Conservation (phyloP, 352 stramenopile genomes). For the Globisporangium canariense region DNA sequence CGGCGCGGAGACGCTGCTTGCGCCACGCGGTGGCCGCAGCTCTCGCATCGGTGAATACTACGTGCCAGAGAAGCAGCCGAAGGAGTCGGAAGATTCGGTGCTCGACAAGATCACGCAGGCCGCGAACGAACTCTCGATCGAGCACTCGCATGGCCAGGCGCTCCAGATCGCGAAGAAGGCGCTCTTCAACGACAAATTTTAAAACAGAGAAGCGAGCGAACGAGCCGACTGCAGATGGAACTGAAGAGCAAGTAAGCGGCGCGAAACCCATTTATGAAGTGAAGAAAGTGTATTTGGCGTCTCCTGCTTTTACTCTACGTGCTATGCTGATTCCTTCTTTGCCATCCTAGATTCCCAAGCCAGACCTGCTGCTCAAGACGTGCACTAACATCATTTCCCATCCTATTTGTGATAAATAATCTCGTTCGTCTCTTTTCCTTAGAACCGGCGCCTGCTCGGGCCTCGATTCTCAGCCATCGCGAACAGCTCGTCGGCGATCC, state of each 20-base stretch:
- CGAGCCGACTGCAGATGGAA: background rate
- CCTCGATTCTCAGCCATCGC: constrained; percentile 68
- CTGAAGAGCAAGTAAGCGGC: background rate
- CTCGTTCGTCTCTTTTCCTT: constrained; percentile 8
- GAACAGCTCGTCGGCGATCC: constrained; percentile 83
- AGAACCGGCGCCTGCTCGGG: constrained; percentile 40
- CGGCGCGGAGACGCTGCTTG: constrained; percentile 60
- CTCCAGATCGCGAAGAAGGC: constrained; percentile 82
- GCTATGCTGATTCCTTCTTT: background rate
- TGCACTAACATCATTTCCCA: background rate
- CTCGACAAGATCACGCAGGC: constrained; percentile 87
- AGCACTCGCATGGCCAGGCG: constrained; percentile 76
- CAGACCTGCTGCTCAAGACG: background rate
- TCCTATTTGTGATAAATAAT: constrained; percentile 4
- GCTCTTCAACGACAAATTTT: constrained; percentile 84
- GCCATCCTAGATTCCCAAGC: background rate
- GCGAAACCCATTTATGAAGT: constrained; percentile 6
- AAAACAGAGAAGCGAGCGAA: constrained; percentile 8
- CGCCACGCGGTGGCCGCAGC: constrained; percentile 47
- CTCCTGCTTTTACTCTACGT: background rate
- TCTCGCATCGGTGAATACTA: constrained; percentile 85
- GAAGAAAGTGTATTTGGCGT: constrained; percentile 8
- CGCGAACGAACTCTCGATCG: constrained; percentile 83
- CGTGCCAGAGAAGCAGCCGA: constrained; percentile 78
- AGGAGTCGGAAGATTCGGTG: constrained; percentile 70